Base-by-base conservation (phyloP, 495 filamentous ascomycete genomes). In the Parachaetomium inaequale region DNA sequence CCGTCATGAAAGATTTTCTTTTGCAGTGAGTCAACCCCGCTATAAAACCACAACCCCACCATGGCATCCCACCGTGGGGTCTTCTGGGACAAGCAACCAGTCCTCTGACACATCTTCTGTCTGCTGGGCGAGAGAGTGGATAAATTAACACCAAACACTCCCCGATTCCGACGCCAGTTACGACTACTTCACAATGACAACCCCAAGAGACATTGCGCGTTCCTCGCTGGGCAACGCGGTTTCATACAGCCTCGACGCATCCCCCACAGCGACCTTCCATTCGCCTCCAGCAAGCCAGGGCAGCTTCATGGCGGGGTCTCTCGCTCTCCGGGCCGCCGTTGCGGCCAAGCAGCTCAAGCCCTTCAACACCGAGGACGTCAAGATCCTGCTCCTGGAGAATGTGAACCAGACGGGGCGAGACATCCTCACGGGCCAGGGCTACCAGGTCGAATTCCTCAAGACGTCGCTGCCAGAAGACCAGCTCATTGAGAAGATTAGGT, bases 401-500 rank as follows among this genome's bases (percentile, higher is more conserved):
- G 88, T 99, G 59, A 97, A 98, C 73, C 81, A 91, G 75, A 92
- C 91, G 23, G 94, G 93, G 14, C 79, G 82, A 68, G 88, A 96
- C 21, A 90, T 96, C 36, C 79, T 99, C 34, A 84, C 76, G 43
- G 78, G 78, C 55, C 92, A 98, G 79, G 93, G 94, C 14, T 99
- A 99, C 74, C 95, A 98, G 71, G 94, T 99, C 32, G 95, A 98
- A 74, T 85, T 86, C 58, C 78, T 93, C 59, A 98, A 95, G 80
- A 85, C 84, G 56, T 96, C 93, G 4, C 77, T 99, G 52, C 86
- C 91, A 2, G 94, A 99, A 68, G 91, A 94, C 67, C 82, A 97
- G 74, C 84, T 99, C 62, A 96, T 98, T 70, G 87, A 96, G 78
- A 98, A 96, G 80, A 98, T 99, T 70, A 83, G 86, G 92, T 96